Conservation (phyloP, 768 basidiomycete genomes). For the Boletus rufocinnamomeus region DNA sequence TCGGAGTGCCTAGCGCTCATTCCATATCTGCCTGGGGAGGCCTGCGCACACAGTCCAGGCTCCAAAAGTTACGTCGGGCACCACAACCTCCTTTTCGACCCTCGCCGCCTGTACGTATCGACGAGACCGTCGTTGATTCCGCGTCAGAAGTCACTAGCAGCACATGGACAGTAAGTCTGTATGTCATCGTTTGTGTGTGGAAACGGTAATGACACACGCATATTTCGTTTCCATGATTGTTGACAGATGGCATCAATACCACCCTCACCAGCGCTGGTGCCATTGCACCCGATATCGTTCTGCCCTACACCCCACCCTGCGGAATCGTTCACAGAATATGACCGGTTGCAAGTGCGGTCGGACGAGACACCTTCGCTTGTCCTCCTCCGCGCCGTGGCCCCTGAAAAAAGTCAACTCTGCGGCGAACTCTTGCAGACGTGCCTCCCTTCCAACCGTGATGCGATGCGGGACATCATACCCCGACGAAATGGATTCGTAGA, state of each 20-base stretch:
- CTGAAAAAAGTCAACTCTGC: constrained; percentile 26
- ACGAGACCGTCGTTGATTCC: constrained; percentile 3
- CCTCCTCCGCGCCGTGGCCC: constrained; percentile 24
- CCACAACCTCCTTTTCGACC: background rate
- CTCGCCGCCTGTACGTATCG: background rate
- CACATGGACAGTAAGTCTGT: constrained; percentile 22
- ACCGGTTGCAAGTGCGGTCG: constrained; percentile 28
- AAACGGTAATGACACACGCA: background rate
- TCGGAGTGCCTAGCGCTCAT: constrained; percentile 1
- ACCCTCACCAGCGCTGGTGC: background rate
- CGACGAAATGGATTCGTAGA: constrained; percentile 38
- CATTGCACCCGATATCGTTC: constrained; percentile 24
- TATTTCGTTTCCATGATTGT: background rate
- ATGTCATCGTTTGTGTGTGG: background rate
- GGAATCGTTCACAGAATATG: constrained; percentile 35
- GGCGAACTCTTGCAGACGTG: constrained; percentile 33
- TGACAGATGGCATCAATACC: constrained; percentile 12
- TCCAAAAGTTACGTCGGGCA: constrained; percentile 23
- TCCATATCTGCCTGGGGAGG: constrained; percentile 7
- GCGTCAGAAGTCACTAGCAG: constrained; percentile 7
- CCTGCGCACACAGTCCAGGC: constrained; percentile 11
- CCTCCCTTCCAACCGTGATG: constrained; percentile 20
- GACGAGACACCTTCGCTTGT: constrained; percentile 22
- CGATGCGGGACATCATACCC: constrained; percentile 33
- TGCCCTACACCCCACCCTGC: constrained; percentile 23